Conservation (phyloP, 176 grass and related monocot species). For the Oryza australiensis region DNA sequence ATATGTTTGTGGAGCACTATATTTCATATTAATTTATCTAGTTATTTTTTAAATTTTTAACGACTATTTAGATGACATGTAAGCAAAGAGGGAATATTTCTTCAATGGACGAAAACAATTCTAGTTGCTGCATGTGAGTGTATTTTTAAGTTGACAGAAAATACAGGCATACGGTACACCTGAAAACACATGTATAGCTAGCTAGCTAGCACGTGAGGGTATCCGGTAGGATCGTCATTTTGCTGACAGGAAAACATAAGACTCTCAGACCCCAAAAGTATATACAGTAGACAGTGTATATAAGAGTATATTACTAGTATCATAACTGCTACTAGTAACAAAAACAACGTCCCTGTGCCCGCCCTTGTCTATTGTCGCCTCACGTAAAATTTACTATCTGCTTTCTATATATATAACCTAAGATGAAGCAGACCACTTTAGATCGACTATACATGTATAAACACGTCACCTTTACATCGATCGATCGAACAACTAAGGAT, state of each 20-base stretch:
- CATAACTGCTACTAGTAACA: not conserved
- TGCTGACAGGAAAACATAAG: not conserved
- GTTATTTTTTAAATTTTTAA: too few relatives aligned
- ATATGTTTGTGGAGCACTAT: too few relatives aligned
- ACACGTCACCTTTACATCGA: too few relatives aligned
- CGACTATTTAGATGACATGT: too few relatives aligned
- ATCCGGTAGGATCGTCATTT: not conserved
- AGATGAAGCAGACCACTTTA: not conserved
- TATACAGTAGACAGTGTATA: not conserved
- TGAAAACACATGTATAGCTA: not conserved
- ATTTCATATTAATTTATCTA: too few relatives aligned
- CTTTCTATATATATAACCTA: not conserved
- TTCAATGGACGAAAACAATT: too few relatives aligned
- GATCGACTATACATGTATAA: too few relatives aligned
- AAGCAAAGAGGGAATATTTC: too few relatives aligned
- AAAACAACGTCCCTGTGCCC: not conserved
- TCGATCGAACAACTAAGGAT: not conserved
- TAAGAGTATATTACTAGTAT: not conserved
- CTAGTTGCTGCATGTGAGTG: not conserved
- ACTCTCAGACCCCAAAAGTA: not conserved
- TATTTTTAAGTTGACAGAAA: not conserved
- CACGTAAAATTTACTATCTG: not conserved
- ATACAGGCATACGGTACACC: not conserved
- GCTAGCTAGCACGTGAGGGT: slow-evolving; percentile 17
- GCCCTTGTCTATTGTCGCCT: not conserved